Percentiles rank a stretch among this genome's conserved stretches.
These are phyloP conservation scores for Penicillium expansum DNA, from an alignment of 2,329 filamentous ascomycete genomes.

Conservation along the genomic window DNA sequence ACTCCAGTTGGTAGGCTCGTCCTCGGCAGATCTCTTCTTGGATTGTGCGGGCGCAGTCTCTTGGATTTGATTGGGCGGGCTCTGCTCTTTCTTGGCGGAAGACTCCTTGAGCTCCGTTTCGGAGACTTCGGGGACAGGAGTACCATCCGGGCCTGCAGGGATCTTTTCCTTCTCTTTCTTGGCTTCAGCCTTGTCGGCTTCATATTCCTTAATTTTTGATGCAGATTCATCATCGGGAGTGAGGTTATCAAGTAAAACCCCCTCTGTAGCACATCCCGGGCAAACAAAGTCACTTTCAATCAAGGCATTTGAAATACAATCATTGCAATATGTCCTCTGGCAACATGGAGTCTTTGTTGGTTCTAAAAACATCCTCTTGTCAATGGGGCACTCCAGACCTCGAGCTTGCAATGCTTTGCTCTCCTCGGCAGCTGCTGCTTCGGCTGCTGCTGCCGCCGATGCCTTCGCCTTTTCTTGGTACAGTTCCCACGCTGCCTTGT, in stretches of 20 bases:
- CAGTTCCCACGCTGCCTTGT: slow-evolving; percentile 94
- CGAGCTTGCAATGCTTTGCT: slow-evolving; percentile 85
- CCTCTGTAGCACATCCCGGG: slow-evolving; percentile 85
- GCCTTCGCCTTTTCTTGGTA: slow-evolving; percentile 93
- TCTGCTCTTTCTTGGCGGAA: slow-evolving; percentile 21
- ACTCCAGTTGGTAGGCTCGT: slow-evolving; percentile 50
- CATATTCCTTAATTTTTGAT: slow-evolving; percentile 74
- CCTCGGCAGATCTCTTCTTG: slow-evolving; percentile 82
- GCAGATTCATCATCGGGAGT: slow-evolving; percentile 75
- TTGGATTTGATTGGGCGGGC: slow-evolving; percentile 32
- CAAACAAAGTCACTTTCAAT: slow-evolving; percentile 98
- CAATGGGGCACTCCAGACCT: slow-evolving; percentile 89
- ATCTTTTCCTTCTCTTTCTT: slow-evolving; percentile 45
- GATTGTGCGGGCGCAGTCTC: slow-evolving; percentile 42
- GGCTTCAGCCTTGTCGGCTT: slow-evolving; percentile 51
- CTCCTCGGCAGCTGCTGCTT: slow-evolving; percentile 71
- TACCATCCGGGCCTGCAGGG: slow-evolving; percentile 26
- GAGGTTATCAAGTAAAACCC: slow-evolving; percentile 89
- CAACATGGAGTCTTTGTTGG: slow-evolving; percentile 99
- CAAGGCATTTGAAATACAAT: slow-evolving; percentile 98
- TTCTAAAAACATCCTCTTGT: slow-evolving; percentile 97
- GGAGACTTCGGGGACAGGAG: slow-evolving; percentile 15
- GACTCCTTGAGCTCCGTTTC: slow-evolving; percentile 14
- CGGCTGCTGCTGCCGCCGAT: slow-evolving; percentile 75
- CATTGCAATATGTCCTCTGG: slow-evolving; percentile 97